Percentiles rank a stretch among this genome's conserved stretches.
Conservation (phyloP, 2,329 filamentous ascomycete species). For the Sclerotinia minor region DNA sequence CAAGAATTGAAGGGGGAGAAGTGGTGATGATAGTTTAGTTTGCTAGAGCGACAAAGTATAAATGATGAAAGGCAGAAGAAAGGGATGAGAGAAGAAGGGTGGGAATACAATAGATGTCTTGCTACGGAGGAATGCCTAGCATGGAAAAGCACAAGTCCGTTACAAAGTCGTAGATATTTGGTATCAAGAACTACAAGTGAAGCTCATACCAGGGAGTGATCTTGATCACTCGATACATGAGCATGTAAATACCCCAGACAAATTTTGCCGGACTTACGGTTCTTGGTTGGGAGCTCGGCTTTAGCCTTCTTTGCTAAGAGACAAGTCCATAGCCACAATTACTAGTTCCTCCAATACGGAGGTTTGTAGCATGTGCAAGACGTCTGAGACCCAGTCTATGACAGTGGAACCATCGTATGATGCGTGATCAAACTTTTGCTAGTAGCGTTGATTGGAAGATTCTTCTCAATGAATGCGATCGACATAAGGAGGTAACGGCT, state of each 20-base stretch:
- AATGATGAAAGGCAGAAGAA: constrained; percentile 22
- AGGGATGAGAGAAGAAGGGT: constrained; percentile 7
- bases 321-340: neutral
- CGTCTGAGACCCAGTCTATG: constrained; percentile 13
- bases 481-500: constrained; percentile 13
- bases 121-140: constrained; percentile 22
- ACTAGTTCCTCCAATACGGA: neutral
- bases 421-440: neutral
- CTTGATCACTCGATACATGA: constrained; percentile 14
- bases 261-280: constrained; percentile 17
- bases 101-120: constrained; percentile 27
- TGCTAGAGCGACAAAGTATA: constrained; percentile 28
- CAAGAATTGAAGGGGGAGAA: constrained; percentile 32
- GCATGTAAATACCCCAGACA: constrained; percentile 14
- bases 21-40: constrained; percentile 34
- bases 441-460: constrained; percentile 7
- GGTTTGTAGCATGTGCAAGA: constrained; percentile 3
- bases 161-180: constrained; percentile 4
- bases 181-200: neutral
- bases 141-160: constrained; percentile 23
- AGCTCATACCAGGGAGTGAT: constrained; percentile 12
- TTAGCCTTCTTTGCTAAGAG: neutral
- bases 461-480: constrained; percentile 3
- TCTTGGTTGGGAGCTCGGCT: neutral
- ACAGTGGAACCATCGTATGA: constrained; percentile 7